Evolutionary conservation across 2,329 filamentous ascomycete genomes (phyloP).

Genomic region (Cercospora sp.): DNA sequence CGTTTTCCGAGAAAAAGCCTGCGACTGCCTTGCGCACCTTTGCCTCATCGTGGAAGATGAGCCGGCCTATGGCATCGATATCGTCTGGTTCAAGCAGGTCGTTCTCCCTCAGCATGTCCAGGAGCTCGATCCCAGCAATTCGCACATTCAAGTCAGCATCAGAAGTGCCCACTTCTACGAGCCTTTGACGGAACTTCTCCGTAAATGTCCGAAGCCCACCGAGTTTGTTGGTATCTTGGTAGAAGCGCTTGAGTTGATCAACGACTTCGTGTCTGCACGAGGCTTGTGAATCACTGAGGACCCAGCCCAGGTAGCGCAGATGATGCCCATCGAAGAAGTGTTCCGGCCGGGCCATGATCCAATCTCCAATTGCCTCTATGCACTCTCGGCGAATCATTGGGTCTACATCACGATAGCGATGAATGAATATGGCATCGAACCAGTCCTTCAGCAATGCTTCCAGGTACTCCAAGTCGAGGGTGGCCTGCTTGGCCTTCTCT

Average conservation of each 20-base stretch:
- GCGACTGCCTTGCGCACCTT: constrained; percentile 86
- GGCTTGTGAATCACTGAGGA: constrained; percentile 78
- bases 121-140: constrained; percentile 74
- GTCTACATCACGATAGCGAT: constrained; percentile 93
- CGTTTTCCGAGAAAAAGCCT: constrained; percentile 84
- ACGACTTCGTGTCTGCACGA: constrained; percentile 81
- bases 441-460: constrained; percentile 77
- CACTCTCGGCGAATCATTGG: constrained; percentile 86
- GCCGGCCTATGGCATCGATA: constrained; percentile 80
- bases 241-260: constrained; percentile 76
- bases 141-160: constrained; percentile 82
- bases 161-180: constrained; percentile 88
- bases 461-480: constrained; percentile 67
- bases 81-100: constrained; percentile 89
- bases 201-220: constrained; percentile 82
- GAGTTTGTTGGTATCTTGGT: constrained; percentile 77
- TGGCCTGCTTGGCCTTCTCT: constrained; percentile 68
- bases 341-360: constrained; percentile 83
- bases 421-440: constrained; percentile 90
- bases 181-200: constrained; percentile 79
- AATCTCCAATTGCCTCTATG: constrained; percentile 79
- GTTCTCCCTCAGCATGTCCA: constrained; percentile 78
- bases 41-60: constrained; percentile 85
- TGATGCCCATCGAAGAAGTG: constrained; percentile 89
- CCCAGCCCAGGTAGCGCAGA: constrained; percentile 92